Conservation (phyloP, 371 early-diverging fungal species). For the Mucor indicus region DNA sequence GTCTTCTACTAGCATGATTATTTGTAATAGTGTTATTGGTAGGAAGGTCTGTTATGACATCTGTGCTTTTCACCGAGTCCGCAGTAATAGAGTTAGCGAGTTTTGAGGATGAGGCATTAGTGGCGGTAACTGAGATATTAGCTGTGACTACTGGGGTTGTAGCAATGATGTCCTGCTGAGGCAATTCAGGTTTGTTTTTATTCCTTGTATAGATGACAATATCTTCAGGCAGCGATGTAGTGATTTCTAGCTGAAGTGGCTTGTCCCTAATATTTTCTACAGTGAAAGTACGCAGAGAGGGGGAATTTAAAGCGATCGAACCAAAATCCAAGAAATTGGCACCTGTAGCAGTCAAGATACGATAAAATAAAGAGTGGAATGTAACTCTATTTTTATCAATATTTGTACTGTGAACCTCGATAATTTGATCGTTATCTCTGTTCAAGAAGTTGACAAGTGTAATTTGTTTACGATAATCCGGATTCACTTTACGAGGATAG, state of each 20-base stretch:
- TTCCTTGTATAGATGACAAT: slow-evolving; percentile 55
- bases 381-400: slow-evolving; percentile 95
- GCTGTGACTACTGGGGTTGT: neutral
- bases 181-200: slow-evolving; percentile 5
- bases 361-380: slow-evolving; percentile 94
- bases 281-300: slow-evolving; percentile 75
- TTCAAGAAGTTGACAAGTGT: slow-evolving; percentile 89
- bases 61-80: slow-evolving; percentile 14
- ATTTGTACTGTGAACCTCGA: slow-evolving; percentile 91
- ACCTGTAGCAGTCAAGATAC: slow-evolving; percentile 84
- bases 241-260: slow-evolving; percentile 54
- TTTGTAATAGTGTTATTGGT: neutral
- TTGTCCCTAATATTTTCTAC: slow-evolving; percentile 81
- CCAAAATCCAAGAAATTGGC: slow-evolving; percentile 96
- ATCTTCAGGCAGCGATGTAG: slow-evolving; percentile 71
- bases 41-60: slow-evolving; percentile 1
- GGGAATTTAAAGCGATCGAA: slow-evolving; percentile 77
- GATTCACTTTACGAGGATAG: slow-evolving; percentile 97
- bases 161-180: neutral
- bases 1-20: neutral
- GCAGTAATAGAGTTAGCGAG: slow-evolving; percentile 9
- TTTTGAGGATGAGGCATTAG: slow-evolving; percentile 1
- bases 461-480: slow-evolving; percentile 95
- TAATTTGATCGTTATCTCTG: slow-evolving; percentile 85
- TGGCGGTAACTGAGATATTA: neutral